Base-by-base conservation (phyloP, 208 protist species). In the Naegleria lovaniensis region DNA sequence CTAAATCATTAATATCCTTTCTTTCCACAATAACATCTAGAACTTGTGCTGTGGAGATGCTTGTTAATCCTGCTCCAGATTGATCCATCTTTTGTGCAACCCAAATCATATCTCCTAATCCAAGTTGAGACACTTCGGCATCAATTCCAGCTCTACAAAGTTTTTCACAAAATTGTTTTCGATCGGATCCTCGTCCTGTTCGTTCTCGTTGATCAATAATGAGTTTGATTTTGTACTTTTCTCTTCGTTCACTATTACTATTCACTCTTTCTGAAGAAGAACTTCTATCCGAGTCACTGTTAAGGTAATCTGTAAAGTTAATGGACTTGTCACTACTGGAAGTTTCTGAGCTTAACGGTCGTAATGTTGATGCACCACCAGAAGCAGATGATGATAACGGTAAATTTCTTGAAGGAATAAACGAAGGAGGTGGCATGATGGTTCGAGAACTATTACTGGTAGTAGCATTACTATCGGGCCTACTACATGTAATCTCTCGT, bases 101-200 rank as follows among this genome's bases (percentile, higher is more conserved):
- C 92, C 92, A 94, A 36, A 93, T 6, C 48, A 94, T 83, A 88
- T 94, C 92, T 43, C 92, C 92, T 0, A 94, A 3, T 33, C 90
- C 89, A 19, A 94, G 43, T 48, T 92, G 86, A 38, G 79, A 84
- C 9, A 48, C 25, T n/a, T 51, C 22, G 79, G 52, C 33, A 41
- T 76, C 33, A 0, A 92, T 43, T 19, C 67, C 86, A 29, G 2
- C 4, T 36, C 87, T 58, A 19, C 13, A 29, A 25, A 93, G 29
- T 83, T n/a, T 90, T 3, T 92, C 76, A 48, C 19, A 41, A 85
- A 93, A 92, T 39, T 55, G 88, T 76, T 85, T 39, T 83, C 90
- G 43, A 41, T 93, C 85, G 19, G 0, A 55, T 0, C 67, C 43
- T 29, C 22, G 2, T 48, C 85, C 90, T 41, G 87, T 84, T 33